Evolutionary conservation across 441 rosid genomes (phyloP), one percentile per base, ranked within the genome.

Genomic region (Populus hybrid): DNA sequence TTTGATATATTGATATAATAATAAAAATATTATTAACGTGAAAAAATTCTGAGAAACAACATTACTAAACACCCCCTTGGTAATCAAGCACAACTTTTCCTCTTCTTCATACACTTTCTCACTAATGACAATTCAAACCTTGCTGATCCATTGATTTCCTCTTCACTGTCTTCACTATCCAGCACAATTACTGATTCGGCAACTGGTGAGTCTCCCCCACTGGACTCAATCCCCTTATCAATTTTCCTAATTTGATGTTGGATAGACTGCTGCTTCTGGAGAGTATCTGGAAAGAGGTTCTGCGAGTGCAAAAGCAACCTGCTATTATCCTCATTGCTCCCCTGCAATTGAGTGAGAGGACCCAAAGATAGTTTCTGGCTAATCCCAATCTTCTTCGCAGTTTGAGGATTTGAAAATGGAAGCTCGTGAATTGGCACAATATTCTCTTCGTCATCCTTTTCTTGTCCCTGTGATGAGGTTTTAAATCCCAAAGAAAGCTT

Each of bases 141-240:
- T 26, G 9, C 26, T 35, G 79, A 69, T 65, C 74, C 81, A 50
- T 33, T 80, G 31, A 11, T 82, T 75, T 89, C 93, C 24, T 89
- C 90, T 75, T 90, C 96, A 35, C 92, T 90, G 8, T 91, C 96
- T 81, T 93, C 97, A 40, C 93, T 90, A 78, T 93, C 94, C 68
- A 82, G 75, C 77, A 92, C 91, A 14, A 91, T 85, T 68, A 86
- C 74, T 12, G 82, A 64, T 65, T 88, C 94, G 69, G 83, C 31
- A 70, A 80, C 21, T 38, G 81, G 77, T 75, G 82, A 68, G 79
- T 83, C 88, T 74, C 81, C 90, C 26, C 53, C 84, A 26, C 71
- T 61, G 64, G 73, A 71, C 12, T 81, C 77, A 80, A 71, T 71
- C 81, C 71, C 86, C 73, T 56, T 45, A 0, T 26, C 33, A 74